Conservation (phyloP, 257 asterid species). For the Mitragyna speciosa region DNA sequence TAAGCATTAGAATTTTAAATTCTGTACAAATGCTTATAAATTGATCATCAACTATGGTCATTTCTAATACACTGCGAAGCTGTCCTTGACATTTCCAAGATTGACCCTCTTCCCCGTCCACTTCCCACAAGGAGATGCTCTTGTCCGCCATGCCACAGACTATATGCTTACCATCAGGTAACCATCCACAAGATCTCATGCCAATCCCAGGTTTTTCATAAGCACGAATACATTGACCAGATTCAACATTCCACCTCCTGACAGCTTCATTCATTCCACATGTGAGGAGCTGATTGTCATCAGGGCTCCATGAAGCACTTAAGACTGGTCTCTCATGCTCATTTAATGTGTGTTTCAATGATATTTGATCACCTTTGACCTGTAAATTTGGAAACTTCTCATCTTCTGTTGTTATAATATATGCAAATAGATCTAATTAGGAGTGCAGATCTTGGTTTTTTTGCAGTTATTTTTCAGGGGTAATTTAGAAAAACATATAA, state of each 20-base stretch:
- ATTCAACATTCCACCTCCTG: background rate
- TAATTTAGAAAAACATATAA: too few relatives aligned
- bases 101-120: conserved; percentile 19
- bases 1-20: background rate
- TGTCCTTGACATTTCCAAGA: conserved; percentile 9
- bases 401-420: background rate
- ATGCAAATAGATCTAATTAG: background rate
- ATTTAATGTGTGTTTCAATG: conserved; percentile 18
- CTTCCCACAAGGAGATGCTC: conserved; percentile 29
- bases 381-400: background rate
- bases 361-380: conserved; percentile 18
- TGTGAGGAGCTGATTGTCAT: conserved; percentile 23
- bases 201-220: conserved; percentile 15
- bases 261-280: conserved; percentile 26
- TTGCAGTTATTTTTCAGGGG: too few relatives aligned
- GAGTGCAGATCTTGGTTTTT: too few relatives aligned
- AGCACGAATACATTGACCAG: conserved; percentile 13
- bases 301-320: conserved; percentile 26
- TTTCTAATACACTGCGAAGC: conserved; percentile 1
- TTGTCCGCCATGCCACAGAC: conserved; percentile 8
- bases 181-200: conserved; percentile 28
- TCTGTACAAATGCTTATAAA: conserved; percentile 18
- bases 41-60: conserved; percentile 16
- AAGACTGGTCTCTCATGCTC: conserved; percentile 24
- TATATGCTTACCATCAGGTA: conserved; percentile 24